Conservation (phyloP, 2,329 filamentous ascomycete genomes). For the Pseudopyrenochaeta lycopersici region DNA sequence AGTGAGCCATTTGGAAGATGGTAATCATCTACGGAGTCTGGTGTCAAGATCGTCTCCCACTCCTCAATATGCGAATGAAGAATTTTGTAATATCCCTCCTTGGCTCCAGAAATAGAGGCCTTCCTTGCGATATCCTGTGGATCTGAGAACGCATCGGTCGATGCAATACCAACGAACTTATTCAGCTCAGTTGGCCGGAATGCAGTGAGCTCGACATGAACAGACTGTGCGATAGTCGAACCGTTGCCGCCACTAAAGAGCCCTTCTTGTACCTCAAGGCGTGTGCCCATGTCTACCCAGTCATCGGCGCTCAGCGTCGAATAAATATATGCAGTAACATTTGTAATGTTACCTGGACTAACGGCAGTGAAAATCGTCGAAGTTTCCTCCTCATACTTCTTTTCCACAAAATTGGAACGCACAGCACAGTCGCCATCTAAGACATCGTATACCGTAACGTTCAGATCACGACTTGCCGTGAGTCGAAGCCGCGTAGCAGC, state of each 20-base stretch:
- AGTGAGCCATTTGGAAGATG: slow-evolving; percentile 65
- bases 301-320: slow-evolving; percentile 61
- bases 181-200: slow-evolving; percentile 65
- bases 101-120: slow-evolving; percentile 61
- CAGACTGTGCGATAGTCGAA: slow-evolving; percentile 71
- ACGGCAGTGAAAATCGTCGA: slow-evolving; percentile 71
- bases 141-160: slow-evolving; percentile 71
- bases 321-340: slow-evolving; percentile 70
- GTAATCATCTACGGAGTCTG: slow-evolving; percentile 71
- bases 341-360: slow-evolving; percentile 66
- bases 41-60: slow-evolving; percentile 69
- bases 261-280: slow-evolving; percentile 56
- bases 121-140: slow-evolving; percentile 64
- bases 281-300: slow-evolving; percentile 53
- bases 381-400: slow-evolving; percentile 61
- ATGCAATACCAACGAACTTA: slow-evolving; percentile 75
- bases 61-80: slow-evolving; percentile 66
- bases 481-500: slow-evolving; percentile 69
- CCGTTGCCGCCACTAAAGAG: slow-evolving; percentile 62
- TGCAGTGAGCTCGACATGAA: slow-evolving; percentile 62
- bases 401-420: slow-evolving; percentile 67
- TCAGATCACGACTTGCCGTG: slow-evolving; percentile 61
- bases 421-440: slow-evolving; percentile 75
- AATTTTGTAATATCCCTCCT: slow-evolving; percentile 64
- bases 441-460: slow-evolving; percentile 71